Evolutionary conservation across 805 yeast species (phyloP).

Genomic region (Saturnispora diversa): DNA sequence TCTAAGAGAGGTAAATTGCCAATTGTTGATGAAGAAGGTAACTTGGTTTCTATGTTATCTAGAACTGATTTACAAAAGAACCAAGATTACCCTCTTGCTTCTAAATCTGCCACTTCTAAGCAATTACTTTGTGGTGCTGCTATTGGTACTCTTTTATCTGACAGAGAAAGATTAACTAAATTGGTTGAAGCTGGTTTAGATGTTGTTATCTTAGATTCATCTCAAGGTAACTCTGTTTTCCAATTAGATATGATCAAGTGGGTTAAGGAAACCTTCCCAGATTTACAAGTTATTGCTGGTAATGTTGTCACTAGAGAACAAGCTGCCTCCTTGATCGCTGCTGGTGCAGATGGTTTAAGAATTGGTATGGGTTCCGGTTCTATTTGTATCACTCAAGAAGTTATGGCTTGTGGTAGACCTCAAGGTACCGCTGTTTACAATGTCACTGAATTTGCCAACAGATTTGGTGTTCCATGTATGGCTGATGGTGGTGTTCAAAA

Average conservation of each 20-base stretch:
- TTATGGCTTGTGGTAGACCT: slow-evolving; percentile 99
- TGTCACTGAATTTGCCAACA: slow-evolving; percentile 87
- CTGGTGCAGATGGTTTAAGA: slow-evolving; percentile 97
- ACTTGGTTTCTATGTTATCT: slow-evolving; percentile 79
- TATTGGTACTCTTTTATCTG: slow-evolving; percentile 87
- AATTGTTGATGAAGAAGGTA: slow-evolving; percentile 69
- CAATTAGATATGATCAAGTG: slow-evolving; percentile 89
- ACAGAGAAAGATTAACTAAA: slow-evolving; percentile 72
- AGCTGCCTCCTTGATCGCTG: slow-evolving; percentile 89
- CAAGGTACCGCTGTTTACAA: slow-evolving; percentile 98
- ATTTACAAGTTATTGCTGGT: slow-evolving; percentile 89
- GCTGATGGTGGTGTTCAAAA: slow-evolving; percentile 99
- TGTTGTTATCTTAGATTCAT: slow-evolving; percentile 90
- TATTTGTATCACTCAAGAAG: slow-evolving; percentile 98
- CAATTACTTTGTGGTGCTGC: slow-evolving; percentile 99
- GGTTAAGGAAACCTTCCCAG: slow-evolving; percentile 75
- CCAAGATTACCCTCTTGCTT: slow-evolving; percentile 86
- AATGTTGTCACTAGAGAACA: slow-evolving; percentile 98
- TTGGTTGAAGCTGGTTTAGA: slow-evolving; percentile 95
- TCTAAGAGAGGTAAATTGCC: slow-evolving; percentile 98
- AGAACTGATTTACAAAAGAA: slow-evolving; percentile 97
- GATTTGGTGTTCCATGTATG: slow-evolving; percentile 96
- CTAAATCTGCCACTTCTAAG: slow-evolving; percentile 86
- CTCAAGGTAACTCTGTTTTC: slow-evolving; percentile 95
- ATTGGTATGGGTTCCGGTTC: slow-evolving; percentile 99